phyloP scores from a whole-genome alignment of 2,329 filamentous ascomycete species.

The Trichoderma sp. region DNA sequence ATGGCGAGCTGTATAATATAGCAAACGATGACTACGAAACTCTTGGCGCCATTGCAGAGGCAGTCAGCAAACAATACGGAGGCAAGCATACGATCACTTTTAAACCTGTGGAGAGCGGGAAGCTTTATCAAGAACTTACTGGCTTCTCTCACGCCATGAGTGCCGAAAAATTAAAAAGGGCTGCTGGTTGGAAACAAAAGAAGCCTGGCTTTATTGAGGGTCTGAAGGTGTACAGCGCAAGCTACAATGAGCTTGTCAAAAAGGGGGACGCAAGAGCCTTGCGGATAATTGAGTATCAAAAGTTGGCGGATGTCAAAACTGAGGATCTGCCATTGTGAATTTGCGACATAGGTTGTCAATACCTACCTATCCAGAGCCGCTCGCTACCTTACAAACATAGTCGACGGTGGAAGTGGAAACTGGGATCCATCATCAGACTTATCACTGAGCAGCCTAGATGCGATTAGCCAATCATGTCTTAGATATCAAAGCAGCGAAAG shows the following conservation, averaged over 20 bases:
- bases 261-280: not conserved
- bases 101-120: not conserved
- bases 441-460: no score
- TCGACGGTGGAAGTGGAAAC: no score
- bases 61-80: not conserved
- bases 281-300: not conserved
- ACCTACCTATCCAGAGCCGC: not conserved
- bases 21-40: not conserved
- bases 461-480: not conserved
- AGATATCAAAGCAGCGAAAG: not conserved
- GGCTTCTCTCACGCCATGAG: not conserved
- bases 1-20: not conserved
- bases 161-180: not conserved
- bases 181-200: not conserved
- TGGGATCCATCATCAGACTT: no score
- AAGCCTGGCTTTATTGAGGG: not conserved
- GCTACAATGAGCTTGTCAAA: not conserved
- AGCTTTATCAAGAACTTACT: not conserved
- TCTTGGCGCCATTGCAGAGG: not conserved
- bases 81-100: not conserved
- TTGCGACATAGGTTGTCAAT: not conserved
- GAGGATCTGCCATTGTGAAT: not conserved
- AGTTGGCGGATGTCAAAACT: not conserved
- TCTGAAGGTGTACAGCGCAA: not conserved
- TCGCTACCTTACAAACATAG: not conserved